Evolutionary conservation across 495 filamentous ascomycete genomes (phyloP).

Genomic region (Neurospora africana): DNA sequence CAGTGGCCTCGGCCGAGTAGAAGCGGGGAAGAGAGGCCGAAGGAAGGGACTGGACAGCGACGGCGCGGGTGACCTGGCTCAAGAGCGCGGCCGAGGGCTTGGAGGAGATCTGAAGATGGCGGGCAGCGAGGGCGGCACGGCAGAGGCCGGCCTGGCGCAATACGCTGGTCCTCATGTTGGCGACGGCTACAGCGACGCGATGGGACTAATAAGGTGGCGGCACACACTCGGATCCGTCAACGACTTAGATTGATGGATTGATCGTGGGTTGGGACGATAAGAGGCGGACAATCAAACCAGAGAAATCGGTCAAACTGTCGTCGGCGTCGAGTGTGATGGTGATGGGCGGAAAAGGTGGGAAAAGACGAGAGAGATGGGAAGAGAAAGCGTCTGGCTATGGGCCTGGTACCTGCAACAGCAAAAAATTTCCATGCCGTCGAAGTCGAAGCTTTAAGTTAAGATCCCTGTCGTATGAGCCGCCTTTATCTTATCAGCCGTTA

Average conservation of each 20-base stretch:
- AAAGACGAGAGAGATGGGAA: constrained; percentile 5
- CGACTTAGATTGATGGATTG: background rate
- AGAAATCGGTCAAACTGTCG: background rate
- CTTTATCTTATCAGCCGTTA: background rate
- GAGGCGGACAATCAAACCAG: background rate
- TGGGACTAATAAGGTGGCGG: background rate
- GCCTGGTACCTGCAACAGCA: constrained; percentile 4
- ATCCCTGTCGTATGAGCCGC: background rate
- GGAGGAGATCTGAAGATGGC: constrained; percentile 17
- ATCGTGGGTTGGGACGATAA: background rate
- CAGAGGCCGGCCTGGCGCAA: constrained; percentile 19
- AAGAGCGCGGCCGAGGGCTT: constrained; percentile 11
- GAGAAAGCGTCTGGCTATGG: constrained; percentile 4
- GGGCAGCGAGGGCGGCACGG: constrained; percentile 15
- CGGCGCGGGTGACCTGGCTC: constrained; percentile 4
- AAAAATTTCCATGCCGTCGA: background rate
- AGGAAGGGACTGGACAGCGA: constrained; percentile 9
- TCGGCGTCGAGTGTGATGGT: background rate
- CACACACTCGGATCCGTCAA: background rate
- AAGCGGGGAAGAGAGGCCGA: constrained; percentile 18
- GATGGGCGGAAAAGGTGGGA: background rate
- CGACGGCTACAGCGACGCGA: background rate
- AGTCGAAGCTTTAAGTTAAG: background rate
- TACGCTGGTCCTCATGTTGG: constrained; percentile 22
- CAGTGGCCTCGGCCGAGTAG: constrained; percentile 30